These are phyloP conservation scores for Aspergillus baeticus DNA, from an alignment of 495 filamentous ascomycete genomes.

Conservation along the genomic window DNA sequence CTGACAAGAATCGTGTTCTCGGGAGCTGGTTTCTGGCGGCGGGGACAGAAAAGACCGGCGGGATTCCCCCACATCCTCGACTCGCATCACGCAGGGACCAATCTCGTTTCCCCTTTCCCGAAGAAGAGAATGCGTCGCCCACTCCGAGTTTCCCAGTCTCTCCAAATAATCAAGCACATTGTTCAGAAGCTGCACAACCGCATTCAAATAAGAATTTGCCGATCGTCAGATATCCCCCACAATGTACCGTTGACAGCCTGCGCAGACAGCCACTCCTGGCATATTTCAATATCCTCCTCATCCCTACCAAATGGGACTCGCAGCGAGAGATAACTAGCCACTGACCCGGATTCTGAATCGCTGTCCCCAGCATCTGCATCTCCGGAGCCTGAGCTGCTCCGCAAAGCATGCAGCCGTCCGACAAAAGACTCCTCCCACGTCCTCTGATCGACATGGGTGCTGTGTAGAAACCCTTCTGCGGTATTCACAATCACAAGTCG, in stretches of 20 bases:
- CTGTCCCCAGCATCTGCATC: neutral
- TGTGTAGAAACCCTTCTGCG: conserved; percentile 1
- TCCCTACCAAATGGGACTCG: conserved; percentile 8
- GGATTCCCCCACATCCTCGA: conserved; percentile 17
- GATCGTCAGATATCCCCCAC: conserved; percentile 12
- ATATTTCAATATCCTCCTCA: conserved; percentile 13
- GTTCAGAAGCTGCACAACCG: neutral
- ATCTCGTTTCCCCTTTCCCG: neutral
- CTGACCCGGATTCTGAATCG: conserved; percentile 3
- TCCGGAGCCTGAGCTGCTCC: neutral
- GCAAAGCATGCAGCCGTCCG: neutral
- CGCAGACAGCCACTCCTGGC: conserved; percentile 16
- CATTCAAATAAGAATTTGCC: neutral
- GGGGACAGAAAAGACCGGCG: conserved; percentile 4
- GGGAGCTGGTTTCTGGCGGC: no score
- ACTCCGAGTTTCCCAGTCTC: neutral
- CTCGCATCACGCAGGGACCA: neutral
- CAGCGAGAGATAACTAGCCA: conserved; percentile 10
- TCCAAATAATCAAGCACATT: no score
- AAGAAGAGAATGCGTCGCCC: neutral
- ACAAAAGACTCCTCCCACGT: conserved; percentile 13
- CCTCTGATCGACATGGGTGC: conserved; percentile 3
- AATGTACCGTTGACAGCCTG: conserved; percentile 4
- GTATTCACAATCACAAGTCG: conserved; percentile 16
- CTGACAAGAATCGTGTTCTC: no score